These are phyloP conservation scores for Ampelomyces quisqualis DNA, from an alignment of 2,329 filamentous ascomycete genomes.

Conservation along the genomic window DNA sequence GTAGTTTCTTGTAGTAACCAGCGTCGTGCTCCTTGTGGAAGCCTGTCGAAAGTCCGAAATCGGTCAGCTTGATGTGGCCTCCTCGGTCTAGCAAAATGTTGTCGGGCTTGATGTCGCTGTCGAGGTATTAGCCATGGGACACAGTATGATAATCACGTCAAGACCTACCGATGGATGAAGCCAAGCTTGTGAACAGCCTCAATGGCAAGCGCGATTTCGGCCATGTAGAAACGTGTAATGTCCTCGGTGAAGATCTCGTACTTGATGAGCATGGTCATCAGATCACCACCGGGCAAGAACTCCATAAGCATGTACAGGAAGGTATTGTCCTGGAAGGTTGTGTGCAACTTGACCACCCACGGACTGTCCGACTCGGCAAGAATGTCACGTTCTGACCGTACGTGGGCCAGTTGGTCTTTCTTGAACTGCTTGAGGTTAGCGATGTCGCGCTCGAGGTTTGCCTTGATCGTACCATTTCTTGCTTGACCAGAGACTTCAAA, in stretches of 20 bases:
- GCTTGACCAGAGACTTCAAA: conserved; percentile 97
- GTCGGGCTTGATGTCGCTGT: conserved; percentile 96
- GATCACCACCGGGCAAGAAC: conserved; percentile 93
- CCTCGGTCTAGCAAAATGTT: conserved; percentile 95
- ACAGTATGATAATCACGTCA: neutral
- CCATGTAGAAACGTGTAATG: conserved; percentile 98
- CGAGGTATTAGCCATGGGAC: conserved; percentile 27
- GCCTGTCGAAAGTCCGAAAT: conserved; percentile 95
- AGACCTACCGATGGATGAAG: conserved; percentile 88
- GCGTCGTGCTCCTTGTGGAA: conserved; percentile 98
- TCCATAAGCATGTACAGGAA: conserved; percentile 99
- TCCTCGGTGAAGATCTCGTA: conserved; percentile 99
- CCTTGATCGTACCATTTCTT: conserved; percentile 69
- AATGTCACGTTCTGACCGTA: conserved; percentile 96
- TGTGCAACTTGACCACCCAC: conserved; percentile 98
- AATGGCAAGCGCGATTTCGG: conserved; percentile 96
- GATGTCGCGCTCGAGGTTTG: neutral
- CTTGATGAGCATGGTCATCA: conserved; percentile 99
- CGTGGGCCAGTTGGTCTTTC: conserved; percentile 96
- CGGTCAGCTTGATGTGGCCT: conserved; percentile 96
- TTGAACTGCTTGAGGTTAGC: conserved; percentile 64
- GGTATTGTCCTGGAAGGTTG: conserved; percentile 93
- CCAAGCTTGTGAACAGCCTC: conserved; percentile 97
- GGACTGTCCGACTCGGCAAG: conserved; percentile 98
- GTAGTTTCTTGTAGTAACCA: conserved; percentile 94